Evolutionary conservation across 345 rosid genomes (phyloP), one percentile per base, ranked within the genome.

Genomic region (Citrus inodora): DNA sequence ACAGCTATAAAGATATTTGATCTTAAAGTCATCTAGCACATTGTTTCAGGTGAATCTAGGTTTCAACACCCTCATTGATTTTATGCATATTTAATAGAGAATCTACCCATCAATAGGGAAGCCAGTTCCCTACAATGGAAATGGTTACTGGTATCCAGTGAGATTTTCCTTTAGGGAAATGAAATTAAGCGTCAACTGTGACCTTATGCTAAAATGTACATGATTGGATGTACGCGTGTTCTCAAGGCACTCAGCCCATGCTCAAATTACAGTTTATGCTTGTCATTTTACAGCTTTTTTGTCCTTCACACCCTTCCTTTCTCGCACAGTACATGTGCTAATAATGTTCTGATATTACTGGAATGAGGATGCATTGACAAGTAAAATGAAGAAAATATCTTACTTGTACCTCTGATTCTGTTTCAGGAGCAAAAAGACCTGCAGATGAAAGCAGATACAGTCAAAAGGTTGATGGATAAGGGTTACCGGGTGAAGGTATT

Each of bases 401-500:
- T 56, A 32, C 33, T n/a, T 66, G 10, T 27, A 77, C 73, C 67
- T 28, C 16, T 73, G 74, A 30, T 84, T 46, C 58, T 82, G 65
- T 82, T 86, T 85, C 87, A 95, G 97, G 98, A 92, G 79, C 83
- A 76, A 48, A 93, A 92, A 28, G 98, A 95, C 86, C 87, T 95
- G 61, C 62, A 91, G 84, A 83, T 87, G 72, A 95, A 95, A 86
- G 93, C 98, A 70, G 89, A 90, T 60, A 79, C 83, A 22, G 86
- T 88, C 60, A 80, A 81, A 82, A 85, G 93, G 82, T 79, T 93
- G 81, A 85, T 93, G 87, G 93, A 95, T 77, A 87, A 86, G 56
- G 98, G 98, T 65, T 95, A 95, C 70, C 89, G 95, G 56, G 98
- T 95, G 79, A 95, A 92, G 98, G 98, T 94, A 89, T 51, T 30